A percentile compares a stretch with the other conserved stretches of the same genome.
Evolutionary conservation across 495 filamentous ascomycete genomes (phyloP).

Genomic region (Penicillium canariense): DNA sequence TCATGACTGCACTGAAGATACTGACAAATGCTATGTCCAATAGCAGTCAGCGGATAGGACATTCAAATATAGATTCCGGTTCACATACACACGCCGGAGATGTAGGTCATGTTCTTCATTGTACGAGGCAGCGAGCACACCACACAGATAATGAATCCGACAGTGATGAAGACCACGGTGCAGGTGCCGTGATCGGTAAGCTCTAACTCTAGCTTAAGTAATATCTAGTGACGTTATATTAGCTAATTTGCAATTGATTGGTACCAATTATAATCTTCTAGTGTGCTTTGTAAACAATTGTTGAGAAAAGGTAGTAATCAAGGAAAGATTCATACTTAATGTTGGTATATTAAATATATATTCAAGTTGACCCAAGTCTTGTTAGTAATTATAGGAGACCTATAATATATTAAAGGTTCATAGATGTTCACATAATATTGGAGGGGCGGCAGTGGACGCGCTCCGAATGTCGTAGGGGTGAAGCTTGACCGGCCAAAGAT

Average conservation of each 20-base stretch:
- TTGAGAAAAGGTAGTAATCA: too few species aligned
- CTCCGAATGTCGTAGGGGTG: too few species aligned
- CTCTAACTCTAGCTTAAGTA: slow-evolving; percentile 64
- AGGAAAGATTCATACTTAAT: too few species aligned
- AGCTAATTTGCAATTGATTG: slow-evolving; percentile 37
- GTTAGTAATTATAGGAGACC: too few species aligned
- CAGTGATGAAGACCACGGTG: slow-evolving; percentile 62
- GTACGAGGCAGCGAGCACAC: slow-evolving; percentile 63
- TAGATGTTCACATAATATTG: too few species aligned
- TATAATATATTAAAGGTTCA: too few species aligned
- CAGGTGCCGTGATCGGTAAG: slow-evolving; percentile 64
- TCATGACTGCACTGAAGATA: slow-evolving; percentile 64
- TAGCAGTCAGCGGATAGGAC: background rate
- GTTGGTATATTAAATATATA: too few species aligned
- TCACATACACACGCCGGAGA: slow-evolving; percentile 54
- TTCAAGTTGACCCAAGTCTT: too few species aligned
- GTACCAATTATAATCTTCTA: slow-evolving; percentile 55
- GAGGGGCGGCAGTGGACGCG: too few species aligned
- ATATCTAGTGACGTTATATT: slow-evolving; percentile 33
- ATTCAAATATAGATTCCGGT: background rate
- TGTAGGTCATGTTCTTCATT: slow-evolving; percentile 55
- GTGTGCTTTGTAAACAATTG: too few species aligned
- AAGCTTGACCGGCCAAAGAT: too few species aligned
- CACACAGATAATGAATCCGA: slow-evolving; percentile 62
- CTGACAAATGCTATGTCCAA: slow-evolving; percentile 50